These are phyloP conservation scores for Aspergillus biplanus DNA, from an alignment of 495 filamentous ascomycete genomes.

Conservation along the genomic window DNA sequence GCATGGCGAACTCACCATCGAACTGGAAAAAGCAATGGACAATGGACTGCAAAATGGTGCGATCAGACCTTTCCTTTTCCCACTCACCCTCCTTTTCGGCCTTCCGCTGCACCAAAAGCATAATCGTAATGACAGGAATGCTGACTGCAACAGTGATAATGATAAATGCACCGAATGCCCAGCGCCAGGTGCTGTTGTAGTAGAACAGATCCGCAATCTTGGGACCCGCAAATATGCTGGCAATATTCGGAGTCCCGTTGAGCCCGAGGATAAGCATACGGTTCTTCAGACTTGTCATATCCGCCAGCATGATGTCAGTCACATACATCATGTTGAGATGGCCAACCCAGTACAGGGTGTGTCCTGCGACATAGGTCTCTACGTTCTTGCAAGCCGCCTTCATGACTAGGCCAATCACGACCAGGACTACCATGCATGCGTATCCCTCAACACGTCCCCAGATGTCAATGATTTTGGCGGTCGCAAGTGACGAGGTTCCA, in stretches of 20 bases:
- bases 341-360: conserved; percentile 6
- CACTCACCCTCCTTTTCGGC: conserved; percentile 30
- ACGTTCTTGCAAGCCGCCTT: conserved; percentile 6
- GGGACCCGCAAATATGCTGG: conserved; percentile 8
- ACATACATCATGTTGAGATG: conserved; percentile 6
- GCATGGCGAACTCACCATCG: conserved; percentile 7
- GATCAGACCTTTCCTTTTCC: conserved; percentile 33
- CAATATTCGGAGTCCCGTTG: conserved; percentile 6
- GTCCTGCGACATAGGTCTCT: conserved; percentile 4
- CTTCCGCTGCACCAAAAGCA: conserved; percentile 55
- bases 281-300: conserved; percentile 9
- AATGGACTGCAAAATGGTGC: conserved; percentile 13
- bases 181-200: conserved; percentile 44
- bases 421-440: neutral
- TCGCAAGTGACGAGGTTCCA: neutral
- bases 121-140: conserved; percentile 49
- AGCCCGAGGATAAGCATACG: conserved; percentile 5
- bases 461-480: conserved; percentile 10
- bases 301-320: conserved; percentile 5
- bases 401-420: conserved; percentile 7
- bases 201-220: conserved; percentile 10
- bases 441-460: conserved; percentile 13
- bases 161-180: conserved; percentile 61
- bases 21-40: conserved; percentile 28
- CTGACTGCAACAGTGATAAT: conserved; percentile 43